Evolutionary conservation across 1,284 basidiomycete genomes (phyloP).

Genomic region (Pyrrhoderma lamaoense): DNA sequence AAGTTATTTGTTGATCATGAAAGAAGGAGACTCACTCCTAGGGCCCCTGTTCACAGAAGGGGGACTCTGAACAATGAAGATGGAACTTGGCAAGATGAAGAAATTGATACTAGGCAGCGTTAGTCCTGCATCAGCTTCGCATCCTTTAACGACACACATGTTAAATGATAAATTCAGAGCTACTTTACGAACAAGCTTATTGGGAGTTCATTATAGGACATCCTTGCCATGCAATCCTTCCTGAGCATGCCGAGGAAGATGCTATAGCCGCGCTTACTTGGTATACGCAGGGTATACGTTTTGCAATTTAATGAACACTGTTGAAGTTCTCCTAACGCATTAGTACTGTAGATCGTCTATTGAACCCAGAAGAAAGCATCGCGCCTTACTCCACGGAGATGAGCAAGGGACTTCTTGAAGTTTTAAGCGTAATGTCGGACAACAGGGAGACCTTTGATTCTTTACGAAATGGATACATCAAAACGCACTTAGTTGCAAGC

Average conservation of each 20-base stretch:
- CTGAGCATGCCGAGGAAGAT: slow-evolving; percentile 35
- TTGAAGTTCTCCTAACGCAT: not conserved
- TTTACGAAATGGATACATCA: slow-evolving; percentile 12
- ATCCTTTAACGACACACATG: not conserved
- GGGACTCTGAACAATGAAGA: slow-evolving; percentile 7
- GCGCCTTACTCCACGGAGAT: slow-evolving; percentile 17
- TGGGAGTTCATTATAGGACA: slow-evolving; percentile 46
- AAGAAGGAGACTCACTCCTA: slow-evolving; percentile 8
- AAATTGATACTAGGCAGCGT: slow-evolving; percentile 6
- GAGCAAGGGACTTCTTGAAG: slow-evolving; percentile 16
- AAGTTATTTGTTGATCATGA: slow-evolving; percentile 13
- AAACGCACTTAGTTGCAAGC: slow-evolving; percentile 16
- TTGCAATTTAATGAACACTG: not conserved
- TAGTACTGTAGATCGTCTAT: slow-evolving; percentile 32
- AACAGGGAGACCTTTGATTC: slow-evolving; percentile 1
- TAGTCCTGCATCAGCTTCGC: not conserved
- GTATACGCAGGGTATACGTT: slow-evolving; percentile 35
- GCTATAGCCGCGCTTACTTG: slow-evolving; percentile 43
- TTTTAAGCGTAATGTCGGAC: slow-evolving; percentile 7
- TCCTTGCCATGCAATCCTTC: slow-evolving; percentile 37
- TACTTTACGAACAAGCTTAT: slow-evolving; percentile 25
- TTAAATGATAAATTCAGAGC: not conserved
- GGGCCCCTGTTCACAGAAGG: not conserved
- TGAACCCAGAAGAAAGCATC: slow-evolving; percentile 18
- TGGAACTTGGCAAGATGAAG: slow-evolving; percentile 12